Percentiles rank a stretch among this genome's conserved stretches.
These are phyloP conservation scores for Gossypium longicalyx DNA, from an alignment of 345 rosid species.

Conservation along the genomic window DNA sequence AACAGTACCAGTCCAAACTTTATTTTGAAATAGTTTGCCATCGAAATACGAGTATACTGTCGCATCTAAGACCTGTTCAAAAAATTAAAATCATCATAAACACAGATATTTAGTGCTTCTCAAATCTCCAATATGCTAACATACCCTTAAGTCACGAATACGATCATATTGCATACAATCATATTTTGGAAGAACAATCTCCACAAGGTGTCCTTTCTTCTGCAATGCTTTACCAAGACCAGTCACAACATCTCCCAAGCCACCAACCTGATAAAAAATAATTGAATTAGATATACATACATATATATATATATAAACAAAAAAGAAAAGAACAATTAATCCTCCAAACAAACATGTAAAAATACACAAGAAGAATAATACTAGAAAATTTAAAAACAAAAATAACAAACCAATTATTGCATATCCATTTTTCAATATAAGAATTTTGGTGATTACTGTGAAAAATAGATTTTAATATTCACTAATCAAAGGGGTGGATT, in stretches of 20 bases:
- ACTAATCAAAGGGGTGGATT: neutral
- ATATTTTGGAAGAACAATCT: slow-evolving; percentile 89
- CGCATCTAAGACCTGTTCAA: slow-evolving; percentile 71
- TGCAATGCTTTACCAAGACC: slow-evolving; percentile 94
- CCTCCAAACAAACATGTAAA: neutral
- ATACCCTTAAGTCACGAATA: slow-evolving; percentile 64
- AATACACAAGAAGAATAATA: neutral
- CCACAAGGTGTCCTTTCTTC: slow-evolving; percentile 90
- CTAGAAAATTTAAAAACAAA: neutral
- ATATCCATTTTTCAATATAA: neutral
- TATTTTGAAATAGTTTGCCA: slow-evolving; percentile 74
- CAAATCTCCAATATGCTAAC: slow-evolving; percentile 7
- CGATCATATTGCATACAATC: slow-evolving; percentile 92
- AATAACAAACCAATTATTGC: neutral
- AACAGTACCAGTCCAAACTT: slow-evolving; percentile 83
- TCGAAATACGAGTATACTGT: slow-evolving; percentile 79
- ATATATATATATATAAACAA: neutral
- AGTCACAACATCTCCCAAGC: slow-evolving; percentile 91
- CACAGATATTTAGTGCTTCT: slow-evolving; percentile 4
- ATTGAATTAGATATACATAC: neutral
- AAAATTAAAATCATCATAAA: slow-evolving; percentile 17
- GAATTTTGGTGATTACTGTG: neutral
- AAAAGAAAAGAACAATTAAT: neutral
- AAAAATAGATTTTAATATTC: neutral
- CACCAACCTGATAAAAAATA: slow-evolving; percentile 66